Evolutionary conservation across 148 eudicot species (phyloP).

Genomic region (Vaccinium corymbosum): DNA sequence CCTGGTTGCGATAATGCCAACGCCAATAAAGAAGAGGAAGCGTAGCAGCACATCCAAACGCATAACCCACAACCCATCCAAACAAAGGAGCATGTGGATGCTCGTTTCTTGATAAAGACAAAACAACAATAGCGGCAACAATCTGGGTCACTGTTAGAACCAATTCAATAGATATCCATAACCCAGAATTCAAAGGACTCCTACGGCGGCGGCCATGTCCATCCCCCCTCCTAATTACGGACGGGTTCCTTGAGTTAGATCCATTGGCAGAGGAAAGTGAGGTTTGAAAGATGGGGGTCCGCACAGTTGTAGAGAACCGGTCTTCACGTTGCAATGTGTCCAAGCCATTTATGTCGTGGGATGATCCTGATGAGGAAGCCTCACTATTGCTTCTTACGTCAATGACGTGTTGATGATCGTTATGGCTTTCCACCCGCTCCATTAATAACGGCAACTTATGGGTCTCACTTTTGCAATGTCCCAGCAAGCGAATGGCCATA

Average conservation of each 20-base stretch:
- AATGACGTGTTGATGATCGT: slow-evolving; percentile 41
- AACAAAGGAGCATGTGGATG: slow-evolving; percentile 71
- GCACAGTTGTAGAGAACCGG: slow-evolving; percentile 47
- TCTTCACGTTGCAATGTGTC: slow-evolving; percentile 43
- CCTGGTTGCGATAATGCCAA: slow-evolving; percentile 68
- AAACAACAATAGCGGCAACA: slow-evolving; percentile 71
- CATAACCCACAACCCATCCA: slow-evolving; percentile 91
- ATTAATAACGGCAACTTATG: slow-evolving; percentile 40
- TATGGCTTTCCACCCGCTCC: slow-evolving; percentile 58
- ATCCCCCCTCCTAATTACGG: slow-evolving; percentile 60
- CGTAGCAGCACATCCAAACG: slow-evolving; percentile 79
- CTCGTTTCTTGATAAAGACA: slow-evolving; percentile 67
- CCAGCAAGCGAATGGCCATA: slow-evolving; percentile 54
- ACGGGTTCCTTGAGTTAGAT: slow-evolving; percentile 55
- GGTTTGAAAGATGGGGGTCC: slow-evolving; percentile 45
- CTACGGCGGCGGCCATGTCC: slow-evolving; percentile 60
- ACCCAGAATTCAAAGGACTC: slow-evolving; percentile 79
- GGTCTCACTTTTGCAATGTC: slow-evolving; percentile 39
- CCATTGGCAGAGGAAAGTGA: slow-evolving; percentile 49
- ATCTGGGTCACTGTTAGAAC: slow-evolving; percentile 77
- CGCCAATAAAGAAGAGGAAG: slow-evolving; percentile 97
- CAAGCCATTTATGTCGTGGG: slow-evolving; percentile 46
- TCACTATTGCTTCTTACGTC: slow-evolving; percentile 50
- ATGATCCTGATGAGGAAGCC: slow-evolving; percentile 49
- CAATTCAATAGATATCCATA: slow-evolving; percentile 89